These are phyloP conservation scores for Spergularia bocconei DNA, from an alignment of 148 eudicot species.

Conservation along the genomic window DNA sequence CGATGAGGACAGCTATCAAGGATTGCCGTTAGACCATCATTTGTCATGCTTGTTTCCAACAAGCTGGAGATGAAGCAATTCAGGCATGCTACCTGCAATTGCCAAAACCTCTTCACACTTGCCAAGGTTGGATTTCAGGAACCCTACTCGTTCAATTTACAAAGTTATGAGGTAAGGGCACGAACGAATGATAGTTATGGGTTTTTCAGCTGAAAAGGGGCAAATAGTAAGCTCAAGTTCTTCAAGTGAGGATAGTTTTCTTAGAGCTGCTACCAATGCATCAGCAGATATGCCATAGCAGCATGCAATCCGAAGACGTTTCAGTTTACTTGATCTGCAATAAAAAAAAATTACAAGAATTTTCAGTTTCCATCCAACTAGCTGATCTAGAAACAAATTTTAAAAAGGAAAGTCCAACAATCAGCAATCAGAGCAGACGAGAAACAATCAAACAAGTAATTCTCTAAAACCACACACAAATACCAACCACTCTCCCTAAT, in stretches of 20 bases:
- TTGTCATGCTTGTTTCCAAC: conserved; percentile 55
- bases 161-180: conserved; percentile 58
- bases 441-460: too few species aligned
- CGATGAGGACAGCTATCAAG: conserved; percentile 48
- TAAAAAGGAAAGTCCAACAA: too few species aligned
- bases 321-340: conserved; percentile 21
- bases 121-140: conserved; percentile 31
- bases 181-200: conserved; percentile 35
- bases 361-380: conserved; percentile 28
- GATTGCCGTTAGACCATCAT: conserved; percentile 52
- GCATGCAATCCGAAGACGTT: conserved; percentile 48
- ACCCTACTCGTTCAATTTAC: conserved; percentile 38
- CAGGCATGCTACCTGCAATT: conserved; percentile 54
- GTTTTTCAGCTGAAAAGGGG: conserved; percentile 22
- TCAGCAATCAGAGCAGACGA: too few species aligned
- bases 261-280: conserved; percentile 42
- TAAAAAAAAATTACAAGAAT: conserved; percentile 23
- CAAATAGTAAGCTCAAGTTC: conserved; percentile 50
- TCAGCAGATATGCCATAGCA: conserved; percentile 41
- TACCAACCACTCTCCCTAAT: too few species aligned
- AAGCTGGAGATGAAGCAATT: conserved; percentile 48
- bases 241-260: conserved; percentile 52
- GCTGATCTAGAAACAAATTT: too few species aligned
- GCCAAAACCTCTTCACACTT: conserved; percentile 41
- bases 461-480: too few species aligned